Percentiles rank a stretch among this genome's conserved stretches.
Conservation (phyloP, 805 yeast species). For the Pichia nakasei region DNA sequence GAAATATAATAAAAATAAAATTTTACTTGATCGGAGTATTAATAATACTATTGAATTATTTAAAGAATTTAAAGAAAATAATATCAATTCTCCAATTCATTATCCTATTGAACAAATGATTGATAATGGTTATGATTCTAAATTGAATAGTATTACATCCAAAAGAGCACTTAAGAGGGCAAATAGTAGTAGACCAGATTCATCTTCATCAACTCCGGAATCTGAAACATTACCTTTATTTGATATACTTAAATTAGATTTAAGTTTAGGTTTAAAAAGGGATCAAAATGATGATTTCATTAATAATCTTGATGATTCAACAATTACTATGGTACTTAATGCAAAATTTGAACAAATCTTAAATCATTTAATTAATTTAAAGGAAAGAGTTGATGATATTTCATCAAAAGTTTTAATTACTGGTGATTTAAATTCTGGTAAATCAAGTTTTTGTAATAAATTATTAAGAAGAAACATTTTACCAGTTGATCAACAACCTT, state of each 20-base stretch:
- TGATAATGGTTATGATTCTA: slow-evolving; percentile 16
- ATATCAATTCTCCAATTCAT: slow-evolving; percentile 50
- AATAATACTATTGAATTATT: slow-evolving; percentile 43
- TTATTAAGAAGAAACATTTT: slow-evolving; percentile 64
- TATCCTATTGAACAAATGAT: slow-evolving; percentile 38
- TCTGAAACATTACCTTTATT: slow-evolving; percentile 30
- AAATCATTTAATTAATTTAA: slow-evolving; percentile 60
- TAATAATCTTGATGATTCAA: slow-evolving; percentile 53
- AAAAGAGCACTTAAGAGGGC: slow-evolving; percentile 40
- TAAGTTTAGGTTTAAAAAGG: slow-evolving; percentile 42
- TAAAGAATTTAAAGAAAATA: slow-evolving; percentile 45
- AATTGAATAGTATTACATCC: slow-evolving; percentile 41
- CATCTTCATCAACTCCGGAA: background rate
- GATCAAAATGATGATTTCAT: slow-evolving; percentile 31
- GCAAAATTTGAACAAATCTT: slow-evolving; percentile 57
- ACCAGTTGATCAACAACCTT: slow-evolving; percentile 97
- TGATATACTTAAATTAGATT: slow-evolving; percentile 52
- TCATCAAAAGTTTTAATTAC: slow-evolving; percentile 92
- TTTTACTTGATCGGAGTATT: slow-evolving; percentile 55
- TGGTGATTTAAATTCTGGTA: slow-evolving; percentile 95
- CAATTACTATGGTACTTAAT: slow-evolving; percentile 61
- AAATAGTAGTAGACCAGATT: background rate
- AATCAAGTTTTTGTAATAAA: slow-evolving; percentile 92
- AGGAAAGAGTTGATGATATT: slow-evolving; percentile 82
- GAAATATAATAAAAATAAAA: slow-evolving; percentile 65